These are phyloP conservation scores for Hypericum perforatum DNA, from an alignment of 345 rosid genomes.

Conservation along the genomic window DNA sequence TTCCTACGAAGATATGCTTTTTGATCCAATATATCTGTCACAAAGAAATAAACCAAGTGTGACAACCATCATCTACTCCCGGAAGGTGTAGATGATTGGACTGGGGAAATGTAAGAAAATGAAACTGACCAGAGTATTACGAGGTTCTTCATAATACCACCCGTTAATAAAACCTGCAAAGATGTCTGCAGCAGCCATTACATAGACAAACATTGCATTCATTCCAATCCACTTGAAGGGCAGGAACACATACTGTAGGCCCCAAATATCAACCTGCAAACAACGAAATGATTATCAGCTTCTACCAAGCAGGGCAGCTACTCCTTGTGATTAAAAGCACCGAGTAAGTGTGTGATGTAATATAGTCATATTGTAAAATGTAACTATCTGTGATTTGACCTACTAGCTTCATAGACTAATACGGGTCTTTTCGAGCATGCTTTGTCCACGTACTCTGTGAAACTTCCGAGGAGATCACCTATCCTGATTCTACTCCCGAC, in stretches of 20 bases:
- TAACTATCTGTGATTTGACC: too few species aligned
- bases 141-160: conserved; percentile 70
- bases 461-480: too few species aligned
- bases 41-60: background rate
- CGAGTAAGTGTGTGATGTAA: background rate
- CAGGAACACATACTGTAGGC: conserved; percentile 33
- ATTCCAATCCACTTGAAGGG: conserved; percentile 85
- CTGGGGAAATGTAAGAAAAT: background rate
- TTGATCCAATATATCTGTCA: conserved; percentile 60
- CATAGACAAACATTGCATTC: conserved; percentile 94
- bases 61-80: background rate
- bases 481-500: too few species aligned
- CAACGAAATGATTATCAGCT: background rate
- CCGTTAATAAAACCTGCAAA: conserved; percentile 83
- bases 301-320: background rate
- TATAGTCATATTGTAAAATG: background rate
- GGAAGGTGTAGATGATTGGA: too few species aligned
- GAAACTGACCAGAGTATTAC: conserved; percentile 46
- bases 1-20: conserved; percentile 48
- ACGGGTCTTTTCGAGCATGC: too few species aligned
- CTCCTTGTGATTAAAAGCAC: background rate
- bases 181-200: conserved; percentile 90
- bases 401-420: too few species aligned
- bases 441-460: too few species aligned
- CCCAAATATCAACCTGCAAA: conserved; percentile 58